phyloP scores from a whole-genome alignment of 805 yeast genomes.

The Teunomyces lycoperdinae region DNA sequence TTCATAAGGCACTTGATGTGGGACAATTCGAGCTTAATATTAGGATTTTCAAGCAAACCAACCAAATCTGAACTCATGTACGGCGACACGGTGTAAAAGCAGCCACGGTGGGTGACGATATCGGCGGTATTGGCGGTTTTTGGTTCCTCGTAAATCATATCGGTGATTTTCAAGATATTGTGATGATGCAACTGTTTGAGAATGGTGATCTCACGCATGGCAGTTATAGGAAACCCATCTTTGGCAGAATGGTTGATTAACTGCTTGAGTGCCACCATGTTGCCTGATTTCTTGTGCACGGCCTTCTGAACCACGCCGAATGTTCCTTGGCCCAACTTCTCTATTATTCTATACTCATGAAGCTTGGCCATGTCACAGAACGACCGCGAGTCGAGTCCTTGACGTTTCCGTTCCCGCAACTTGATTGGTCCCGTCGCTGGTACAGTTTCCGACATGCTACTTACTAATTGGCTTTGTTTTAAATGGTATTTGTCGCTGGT shows the following conservation, averaged over 20 bases:
- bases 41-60: constrained; percentile 81
- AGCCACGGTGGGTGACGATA: constrained; percentile 35
- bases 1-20: constrained; percentile 80
- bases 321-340: constrained; percentile 43
- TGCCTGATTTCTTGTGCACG: constrained; percentile 46
- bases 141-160: constrained; percentile 58
- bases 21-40: constrained; percentile 53
- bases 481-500: too few species aligned
- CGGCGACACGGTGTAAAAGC: constrained; percentile 84
- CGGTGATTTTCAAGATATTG: constrained; percentile 74
- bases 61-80: constrained; percentile 91
- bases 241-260: constrained; percentile 73
- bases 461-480: too few species aligned
- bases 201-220: constrained; percentile 86
- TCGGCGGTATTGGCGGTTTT: constrained; percentile 32
- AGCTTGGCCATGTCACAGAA: constrained; percentile 33
- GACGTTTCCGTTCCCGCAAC: neutral
- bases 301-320: constrained; percentile 83
- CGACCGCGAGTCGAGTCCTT: constrained; percentile 1
- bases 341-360: constrained; percentile 30
- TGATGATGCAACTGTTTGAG: constrained; percentile 66
- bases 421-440: neutral
- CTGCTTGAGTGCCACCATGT: constrained; percentile 82
- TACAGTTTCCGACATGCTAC: neutral
- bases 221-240: constrained; percentile 90